Percentiles rank a stretch among this genome's conserved stretches.
Conservation (phyloP, 108 stramenopile species). For the Cylindrotheca closterium region DNA sequence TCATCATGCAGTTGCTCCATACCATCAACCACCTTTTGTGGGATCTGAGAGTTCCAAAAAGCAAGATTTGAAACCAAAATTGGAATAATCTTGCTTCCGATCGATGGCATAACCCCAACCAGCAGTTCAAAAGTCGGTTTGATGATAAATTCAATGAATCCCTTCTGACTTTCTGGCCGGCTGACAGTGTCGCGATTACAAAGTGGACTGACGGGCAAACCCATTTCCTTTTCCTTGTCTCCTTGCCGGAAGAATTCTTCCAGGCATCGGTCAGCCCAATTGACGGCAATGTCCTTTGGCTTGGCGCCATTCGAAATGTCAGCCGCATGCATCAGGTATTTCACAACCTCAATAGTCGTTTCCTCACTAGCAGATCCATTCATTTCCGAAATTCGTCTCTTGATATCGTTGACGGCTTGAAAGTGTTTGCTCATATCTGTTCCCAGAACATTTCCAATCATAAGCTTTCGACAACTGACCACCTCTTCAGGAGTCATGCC, state of each 20-base stretch:
- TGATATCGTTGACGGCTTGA: conserved; percentile 28
- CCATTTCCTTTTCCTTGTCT: conserved; percentile 56
- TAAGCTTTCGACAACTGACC: conserved; percentile 26
- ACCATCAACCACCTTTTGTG: neutral
- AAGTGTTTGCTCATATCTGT: conserved; percentile 73
- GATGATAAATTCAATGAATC: conserved; percentile 83
- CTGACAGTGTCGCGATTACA: conserved; percentile 60
- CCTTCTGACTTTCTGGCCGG: conserved; percentile 68
- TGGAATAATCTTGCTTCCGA: conserved; percentile 39
- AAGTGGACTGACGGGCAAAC: conserved; percentile 70
- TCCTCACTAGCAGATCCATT: neutral
- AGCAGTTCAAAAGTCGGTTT: conserved; percentile 60
- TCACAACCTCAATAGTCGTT: conserved; percentile 26
- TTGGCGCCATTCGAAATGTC: conserved; percentile 82
- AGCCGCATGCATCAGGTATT: conserved; percentile 60
- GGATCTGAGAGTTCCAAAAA: conserved; percentile 40
- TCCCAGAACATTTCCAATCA: conserved; percentile 50
- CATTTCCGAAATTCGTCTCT: neutral
- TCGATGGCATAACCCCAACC: conserved; percentile 44
- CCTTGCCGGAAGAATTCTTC: conserved; percentile 79
- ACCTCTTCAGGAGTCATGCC: conserved; percentile 22
- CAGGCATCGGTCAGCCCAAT: conserved; percentile 74
- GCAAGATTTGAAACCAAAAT: conserved; percentile 38
- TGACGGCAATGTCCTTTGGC: conserved; percentile 32
- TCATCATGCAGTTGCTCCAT: neutral